A percentile compares a stretch with the other conserved stretches of the same genome.
These are phyloP conservation scores for Euptelea pleiosperma DNA, from an alignment of 164 flowering plant genomes.

Conservation along the genomic window DNA sequence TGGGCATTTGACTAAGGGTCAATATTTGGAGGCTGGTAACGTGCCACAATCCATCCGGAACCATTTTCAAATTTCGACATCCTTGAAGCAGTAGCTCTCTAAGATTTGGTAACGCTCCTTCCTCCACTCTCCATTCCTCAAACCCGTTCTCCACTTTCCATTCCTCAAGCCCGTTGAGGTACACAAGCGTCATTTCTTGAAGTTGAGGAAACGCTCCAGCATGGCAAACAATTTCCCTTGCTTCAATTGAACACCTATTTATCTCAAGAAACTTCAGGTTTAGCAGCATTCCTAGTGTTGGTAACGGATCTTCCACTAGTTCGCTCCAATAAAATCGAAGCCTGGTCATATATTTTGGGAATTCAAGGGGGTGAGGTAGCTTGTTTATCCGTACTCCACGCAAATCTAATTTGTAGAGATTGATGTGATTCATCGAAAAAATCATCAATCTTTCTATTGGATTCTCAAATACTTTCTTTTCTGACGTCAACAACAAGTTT, in stretches of 20 bases:
- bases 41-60: constrained; percentile 1
- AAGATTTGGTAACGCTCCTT: constrained; percentile 1
- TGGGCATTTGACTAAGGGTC: too few relatives aligned
- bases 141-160: background rate
- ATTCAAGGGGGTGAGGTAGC: background rate
- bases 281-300: background rate
- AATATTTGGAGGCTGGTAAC: background rate
- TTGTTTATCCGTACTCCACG: background rate
- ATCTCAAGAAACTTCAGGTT: background rate
- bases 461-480: too few relatives aligned
- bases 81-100: background rate
- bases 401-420: background rate
- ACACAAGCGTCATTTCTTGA: background rate
- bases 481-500: background rate
- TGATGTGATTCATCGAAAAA: background rate
- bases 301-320: background rate
- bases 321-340: too few relatives aligned
- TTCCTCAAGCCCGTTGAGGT: background rate
- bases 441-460: background rate
- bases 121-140: background rate
- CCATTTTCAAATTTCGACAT: background rate
- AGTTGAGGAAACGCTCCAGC: background rate
- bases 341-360: too few relatives aligned
- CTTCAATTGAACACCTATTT: background rate
- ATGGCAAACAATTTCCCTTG: background rate